Evolutionary conservation across 768 basidiomycete species (phyloP).

Genomic region (Fistulinella prunicolor): DNA sequence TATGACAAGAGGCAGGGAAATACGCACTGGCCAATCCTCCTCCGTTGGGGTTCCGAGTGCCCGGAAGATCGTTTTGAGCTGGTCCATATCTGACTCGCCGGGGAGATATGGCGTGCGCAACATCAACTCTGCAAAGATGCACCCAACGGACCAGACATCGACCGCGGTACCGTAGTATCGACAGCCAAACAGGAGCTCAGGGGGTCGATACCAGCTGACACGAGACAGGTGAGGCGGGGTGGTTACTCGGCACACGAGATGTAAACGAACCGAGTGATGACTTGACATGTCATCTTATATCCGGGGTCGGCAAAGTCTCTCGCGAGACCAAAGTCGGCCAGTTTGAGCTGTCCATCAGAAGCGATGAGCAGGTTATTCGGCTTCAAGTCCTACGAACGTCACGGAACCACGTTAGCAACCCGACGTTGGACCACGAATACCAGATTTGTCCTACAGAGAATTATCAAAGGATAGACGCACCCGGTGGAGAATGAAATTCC

Average conservation of each 20-base stretch:
- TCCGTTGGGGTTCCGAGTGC: constrained; percentile 96
- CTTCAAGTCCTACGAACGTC: constrained; percentile 76
- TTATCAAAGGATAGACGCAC: constrained; percentile 45
- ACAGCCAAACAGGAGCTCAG: constrained; percentile 89
- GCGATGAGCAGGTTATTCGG: constrained; percentile 97
- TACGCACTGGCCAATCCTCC: constrained; percentile 91
- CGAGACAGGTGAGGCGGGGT: background rate
- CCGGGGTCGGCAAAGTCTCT: constrained; percentile 94
- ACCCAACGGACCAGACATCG: constrained; percentile 97
- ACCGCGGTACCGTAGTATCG: constrained; percentile 90
- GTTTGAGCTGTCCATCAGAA: constrained; percentile 86
- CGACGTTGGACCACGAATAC: constrained; percentile 1
- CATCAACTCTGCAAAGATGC: constrained; percentile 98
- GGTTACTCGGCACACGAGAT: constrained; percentile 1
- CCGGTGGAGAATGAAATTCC: constrained; percentile 90
- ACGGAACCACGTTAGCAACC: constrained; percentile 10
- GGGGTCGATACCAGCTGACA: constrained; percentile 95
- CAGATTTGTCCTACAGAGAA: constrained; percentile 9
- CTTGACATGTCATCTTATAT: constrained; percentile 96
- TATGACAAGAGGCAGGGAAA: background rate
- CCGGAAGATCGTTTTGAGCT: constrained; percentile 89
- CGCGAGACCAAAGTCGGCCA: constrained; percentile 98
- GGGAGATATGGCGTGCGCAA: constrained; percentile 92
- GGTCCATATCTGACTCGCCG: constrained; percentile 96
- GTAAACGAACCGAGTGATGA: constrained; percentile 82